Base-by-base conservation (phyloP, 2,329 filamentous ascomycete species). In the Neofusicoccum laricinum region DNA sequence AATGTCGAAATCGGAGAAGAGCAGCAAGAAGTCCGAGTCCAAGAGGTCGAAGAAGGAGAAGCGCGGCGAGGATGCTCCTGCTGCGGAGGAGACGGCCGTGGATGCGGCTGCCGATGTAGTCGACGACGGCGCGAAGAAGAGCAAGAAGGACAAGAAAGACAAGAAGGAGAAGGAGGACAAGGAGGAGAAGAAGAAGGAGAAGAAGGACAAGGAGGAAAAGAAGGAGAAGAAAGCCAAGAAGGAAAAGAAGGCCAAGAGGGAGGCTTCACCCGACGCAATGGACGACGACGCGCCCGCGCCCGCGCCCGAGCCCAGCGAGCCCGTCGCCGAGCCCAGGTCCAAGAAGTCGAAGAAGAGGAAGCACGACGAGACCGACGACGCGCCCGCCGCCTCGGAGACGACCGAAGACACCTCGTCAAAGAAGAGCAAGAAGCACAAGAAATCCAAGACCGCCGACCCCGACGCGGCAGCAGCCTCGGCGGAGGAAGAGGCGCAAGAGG, bases 401-500 rank as follows among this genome's bases (percentile, higher is more conserved):
- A 6, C 25, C 6, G 38, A 67, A 21, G 65, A 68, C 0, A 74
- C 34, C 38, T 64, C 63, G 10, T 67, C 67, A 58, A 65, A 67
- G 45, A 65, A 71, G 57, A 70, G 2, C 25, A 25, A 70, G 38
- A 69, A 71, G 46, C 65, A 66, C 0, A 70, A 71, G 51, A 72
- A 71, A 59, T 51, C 51, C 21, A 68, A 70, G 41, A 67, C 69
- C 4, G 55, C 61, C 2, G 61, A 36, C 14, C 64, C 63, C 36
- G 68, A 67, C 17, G 63, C 62, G n/a, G 64, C 68, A 34, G 48
- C 65, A 12, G 66, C 64, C 36, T 67, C 70, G 2, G 0, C 73
- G 73, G 63, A 73, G 71, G 61, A 72, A 72, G 63, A 70, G 73
- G 58, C 64, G 62, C 40, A 69, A 41, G 70, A 72, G 21, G 69